Evolutionary conservation across 306 rosid genomes (phyloP), one percentile per base, ranked within the genome.

Genomic region (Quercus gilva): DNA sequence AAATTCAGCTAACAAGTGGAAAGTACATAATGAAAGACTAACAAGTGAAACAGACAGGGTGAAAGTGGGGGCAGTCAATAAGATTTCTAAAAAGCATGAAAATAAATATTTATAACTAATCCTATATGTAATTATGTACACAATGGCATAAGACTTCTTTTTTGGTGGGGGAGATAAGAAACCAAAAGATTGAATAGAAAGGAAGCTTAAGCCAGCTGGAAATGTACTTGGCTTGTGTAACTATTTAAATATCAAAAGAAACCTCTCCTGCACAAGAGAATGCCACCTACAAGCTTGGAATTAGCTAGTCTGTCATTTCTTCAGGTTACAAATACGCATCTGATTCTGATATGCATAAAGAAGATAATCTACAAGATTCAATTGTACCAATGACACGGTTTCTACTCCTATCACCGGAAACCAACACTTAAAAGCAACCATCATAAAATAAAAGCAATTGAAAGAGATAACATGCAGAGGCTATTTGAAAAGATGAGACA

Each of bases 401-500:
- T 49, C 53, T 49, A 49, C 53, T 49, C 17, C 12, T 49, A 49
- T 49, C 53, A 6, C 61, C 86, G 53, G 75, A 72, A 57, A 41
- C 45, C 67, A 55, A 75, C 28, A 49, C 74, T 45, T 35, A 70
- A 26, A 73, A 69, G 56, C 74, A 78, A 70, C 56, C 83, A 59
- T n/a, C 80, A 53, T 69, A 76, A 74, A 71, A 74, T 14, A 53
- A 26, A 75, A 79, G 69, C 60, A 76, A 64, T 6, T 26, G 23
- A 77, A 59, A 43, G 11, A 17, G 63, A 31, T 25, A 14, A 41
- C 45, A 41, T 41, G 45, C 45, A 41, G 45, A 8, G 11, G 45
- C 45, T 41, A 41, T 41, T 41, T 41, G 45, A 41, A 41, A 41
- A 41, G 45, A 41, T 41, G 12, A 41, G 8, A 41, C 45, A 41